Evolutionary conservation across 257 asterid genomes (phyloP).

Genomic region (Capsicum rhomboideum): DNA sequence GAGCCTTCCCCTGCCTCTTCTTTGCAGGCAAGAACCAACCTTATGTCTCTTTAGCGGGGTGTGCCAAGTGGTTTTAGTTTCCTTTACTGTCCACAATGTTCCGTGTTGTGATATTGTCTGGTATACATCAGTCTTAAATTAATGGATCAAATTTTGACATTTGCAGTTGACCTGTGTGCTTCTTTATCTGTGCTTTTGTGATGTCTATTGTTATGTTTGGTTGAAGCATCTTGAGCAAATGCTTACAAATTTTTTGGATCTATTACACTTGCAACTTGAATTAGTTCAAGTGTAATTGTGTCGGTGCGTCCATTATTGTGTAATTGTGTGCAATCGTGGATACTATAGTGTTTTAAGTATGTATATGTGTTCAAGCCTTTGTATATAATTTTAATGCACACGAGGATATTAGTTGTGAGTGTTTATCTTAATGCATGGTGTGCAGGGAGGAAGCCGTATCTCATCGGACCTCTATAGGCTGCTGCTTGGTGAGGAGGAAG

Average conservation of each 20-base stretch:
- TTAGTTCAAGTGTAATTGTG: not conserved
- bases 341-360: not conserved
- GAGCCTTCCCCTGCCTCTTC: conserved; percentile 99
- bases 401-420: not conserved
- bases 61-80: not conserved
- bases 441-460: conserved; percentile 79
- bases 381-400: not conserved
- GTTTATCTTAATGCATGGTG: conserved; percentile 12
- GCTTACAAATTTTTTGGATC: not conserved
- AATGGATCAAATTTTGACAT: not conserved
- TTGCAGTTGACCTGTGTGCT: not conserved
- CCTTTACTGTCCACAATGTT: not conserved
- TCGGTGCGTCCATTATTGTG: not conserved
- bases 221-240: not conserved
- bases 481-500: conserved; percentile 91
- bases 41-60: not conserved
- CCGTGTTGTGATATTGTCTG: not conserved
- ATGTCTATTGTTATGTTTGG: not conserved
- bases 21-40: conserved; percentile 47
- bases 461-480: conserved; percentile 75
- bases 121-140: not conserved
- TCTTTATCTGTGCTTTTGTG: not conserved
- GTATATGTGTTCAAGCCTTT: not conserved
- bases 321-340: not conserved
- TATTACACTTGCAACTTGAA: not conserved